phyloP scores from a whole-genome alignment of 202 grass and related monocot genomes.

The Dendrocalamus latiflorus region DNA sequence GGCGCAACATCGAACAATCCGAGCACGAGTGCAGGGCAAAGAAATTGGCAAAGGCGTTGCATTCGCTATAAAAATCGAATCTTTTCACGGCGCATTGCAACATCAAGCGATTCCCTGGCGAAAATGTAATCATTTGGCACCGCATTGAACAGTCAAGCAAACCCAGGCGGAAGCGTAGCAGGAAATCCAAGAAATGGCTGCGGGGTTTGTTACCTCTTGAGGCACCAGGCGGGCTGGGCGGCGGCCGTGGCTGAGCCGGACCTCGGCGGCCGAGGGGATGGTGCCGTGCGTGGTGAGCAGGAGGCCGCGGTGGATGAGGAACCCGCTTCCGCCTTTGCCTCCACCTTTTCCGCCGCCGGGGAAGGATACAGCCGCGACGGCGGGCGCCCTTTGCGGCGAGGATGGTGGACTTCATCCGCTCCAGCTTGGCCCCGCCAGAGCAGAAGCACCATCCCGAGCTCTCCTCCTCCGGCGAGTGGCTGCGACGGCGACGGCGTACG shows the following conservation, averaged over 20 bases:
- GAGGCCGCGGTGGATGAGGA: slow-evolving; percentile 82
- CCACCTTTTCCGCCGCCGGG: slow-evolving; percentile 22
- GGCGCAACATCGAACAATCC: neutral
- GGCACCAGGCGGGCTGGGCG: slow-evolving; percentile 57
- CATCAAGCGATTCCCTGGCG: neutral
- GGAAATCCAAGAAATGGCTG: neutral
- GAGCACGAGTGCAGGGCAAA: neutral
- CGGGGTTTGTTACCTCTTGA: slow-evolving; percentile 50
- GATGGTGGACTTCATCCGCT: slow-evolving; percentile 74
- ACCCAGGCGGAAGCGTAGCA: neutral
- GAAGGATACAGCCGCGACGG: slow-evolving; percentile 60
- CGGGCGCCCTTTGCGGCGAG: slow-evolving; percentile 61
- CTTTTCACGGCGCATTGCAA: neutral
- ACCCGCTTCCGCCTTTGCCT: slow-evolving; percentile 50
- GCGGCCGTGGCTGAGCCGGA: slow-evolving; percentile 61
- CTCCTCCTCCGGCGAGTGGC: slow-evolving; percentile 3
- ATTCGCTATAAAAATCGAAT: neutral
- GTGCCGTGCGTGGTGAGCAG: slow-evolving; percentile 81
- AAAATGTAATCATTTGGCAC: slow-evolving; percentile 10
- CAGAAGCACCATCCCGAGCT: slow-evolving; percentile 76
- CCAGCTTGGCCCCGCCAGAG: slow-evolving; percentile 66
- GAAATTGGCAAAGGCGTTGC: neutral
- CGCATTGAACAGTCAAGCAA: neutral
- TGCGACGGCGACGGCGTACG: neutral
- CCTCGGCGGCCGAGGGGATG: slow-evolving; percentile 69